phyloP scores from a whole-genome alignment of 108 stramenopile genomes.

The Poteriospumella lacustris region DNA sequence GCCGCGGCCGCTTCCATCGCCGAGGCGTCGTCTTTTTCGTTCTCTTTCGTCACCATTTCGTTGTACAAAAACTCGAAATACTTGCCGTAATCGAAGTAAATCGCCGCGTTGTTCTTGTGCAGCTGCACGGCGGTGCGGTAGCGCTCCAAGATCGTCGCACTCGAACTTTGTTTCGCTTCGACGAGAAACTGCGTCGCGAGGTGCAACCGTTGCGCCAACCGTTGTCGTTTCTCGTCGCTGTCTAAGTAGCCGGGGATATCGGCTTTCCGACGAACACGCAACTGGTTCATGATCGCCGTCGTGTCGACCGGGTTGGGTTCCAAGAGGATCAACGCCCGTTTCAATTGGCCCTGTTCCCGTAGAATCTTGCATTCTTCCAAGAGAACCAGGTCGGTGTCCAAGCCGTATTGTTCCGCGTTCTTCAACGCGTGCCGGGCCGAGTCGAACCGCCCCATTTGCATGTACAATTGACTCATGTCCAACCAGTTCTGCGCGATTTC shows the following conservation, averaged over 20 bases:
- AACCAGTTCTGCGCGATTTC: background rate
- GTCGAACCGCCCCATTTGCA: background rate
- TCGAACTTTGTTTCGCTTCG: background rate
- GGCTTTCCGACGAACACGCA: background rate
- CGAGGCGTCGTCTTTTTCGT: background rate
- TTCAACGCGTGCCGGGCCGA: background rate
- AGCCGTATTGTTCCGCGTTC: background rate
- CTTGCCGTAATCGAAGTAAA: constrained; percentile 1
- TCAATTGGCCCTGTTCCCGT: background rate
- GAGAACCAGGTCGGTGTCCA: background rate
- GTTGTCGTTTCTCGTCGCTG: background rate
- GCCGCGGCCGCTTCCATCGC: too few species aligned
- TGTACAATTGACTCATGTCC: background rate
- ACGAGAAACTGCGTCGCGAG: background rate
- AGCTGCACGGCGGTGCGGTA: background rate
- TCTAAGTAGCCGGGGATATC: background rate
- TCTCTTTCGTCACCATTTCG: constrained; percentile 4
- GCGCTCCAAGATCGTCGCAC: constrained; percentile 1
- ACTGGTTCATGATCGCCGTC: background rate
- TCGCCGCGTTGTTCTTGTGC: background rate
- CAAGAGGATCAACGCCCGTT: background rate
- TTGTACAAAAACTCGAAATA: background rate
- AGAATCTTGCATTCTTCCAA: constrained; percentile 14
- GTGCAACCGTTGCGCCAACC: background rate
- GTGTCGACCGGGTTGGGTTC: background rate